Percentiles rank a stretch among this genome's conserved stretches.
Conservation (phyloP, 306 rosid species). For the Glycine soja region DNA sequence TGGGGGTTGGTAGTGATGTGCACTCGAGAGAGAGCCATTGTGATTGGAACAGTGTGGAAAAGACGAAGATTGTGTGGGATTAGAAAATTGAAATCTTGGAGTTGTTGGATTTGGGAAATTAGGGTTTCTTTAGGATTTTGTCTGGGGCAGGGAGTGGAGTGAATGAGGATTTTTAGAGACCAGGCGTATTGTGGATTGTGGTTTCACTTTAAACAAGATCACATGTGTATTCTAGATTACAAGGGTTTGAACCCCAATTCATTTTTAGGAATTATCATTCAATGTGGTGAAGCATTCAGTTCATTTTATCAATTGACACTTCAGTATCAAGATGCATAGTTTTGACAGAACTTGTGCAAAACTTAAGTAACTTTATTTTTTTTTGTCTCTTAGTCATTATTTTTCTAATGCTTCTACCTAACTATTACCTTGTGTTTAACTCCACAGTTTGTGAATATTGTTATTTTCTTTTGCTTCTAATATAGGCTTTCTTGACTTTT, state of each 20-base stretch:
- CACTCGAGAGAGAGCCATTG: not conserved
- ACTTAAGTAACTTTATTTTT: not conserved
- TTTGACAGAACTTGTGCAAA: not conserved
- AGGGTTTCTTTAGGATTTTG: constrained; percentile 25
- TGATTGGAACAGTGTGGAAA: constrained; percentile 9
- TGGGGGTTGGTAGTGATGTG: constrained; percentile 35
- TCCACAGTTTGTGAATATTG: not conserved
- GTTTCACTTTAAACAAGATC: too few relatives aligned
- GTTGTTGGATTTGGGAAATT: constrained; percentile 17
- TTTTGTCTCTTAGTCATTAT: not conserved
- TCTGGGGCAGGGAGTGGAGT: too few relatives aligned
- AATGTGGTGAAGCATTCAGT: not conserved
- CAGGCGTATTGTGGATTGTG: too few relatives aligned
- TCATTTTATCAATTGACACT: constrained; percentile 31
- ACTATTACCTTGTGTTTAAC: not conserved
- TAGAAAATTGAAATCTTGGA: constrained; percentile 3
- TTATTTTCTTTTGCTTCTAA: not conserved
- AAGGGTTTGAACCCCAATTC: too few relatives aligned
- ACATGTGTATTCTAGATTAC: too few relatives aligned
- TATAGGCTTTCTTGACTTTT: not conserved
- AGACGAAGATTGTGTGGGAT: constrained; percentile 2
- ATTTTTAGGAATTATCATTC: not conserved
- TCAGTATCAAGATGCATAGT: not conserved
- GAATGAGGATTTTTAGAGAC: too few relatives aligned
- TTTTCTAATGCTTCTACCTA: constrained; percentile 6